Evolutionary conservation across 257 asterid genomes (phyloP), one percentile per base, ranked within the genome.

Genomic region (Verbena officinalis): DNA sequence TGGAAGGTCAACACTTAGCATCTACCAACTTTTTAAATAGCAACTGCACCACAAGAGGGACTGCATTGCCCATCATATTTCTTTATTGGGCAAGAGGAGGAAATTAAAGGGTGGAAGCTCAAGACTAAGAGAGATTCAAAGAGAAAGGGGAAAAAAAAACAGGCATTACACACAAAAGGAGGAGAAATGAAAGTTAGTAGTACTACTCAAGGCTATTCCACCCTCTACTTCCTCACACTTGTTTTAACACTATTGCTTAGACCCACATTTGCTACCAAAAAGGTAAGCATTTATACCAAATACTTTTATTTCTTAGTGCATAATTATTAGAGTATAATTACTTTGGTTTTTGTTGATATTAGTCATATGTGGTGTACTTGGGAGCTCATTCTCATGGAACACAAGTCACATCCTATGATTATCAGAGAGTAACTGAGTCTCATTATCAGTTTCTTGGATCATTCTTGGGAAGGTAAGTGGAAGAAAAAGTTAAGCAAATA

Each of bases 301-400:
- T 64, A 58, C 63, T 67, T 73, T 44, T 42, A 15, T 38, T 27
- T 27, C 5, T 23, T 63, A 21, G 55, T 62, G 63, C 4, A 13
- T 45, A 42, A 50, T 55, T 16, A 56, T 70, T 22, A 9, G 48
- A 9, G 31, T 20, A 12, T 38, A 54, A 12, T 45, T n/a, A 22
- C 4, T 31, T 34, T 69, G 43, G 64, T 75, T 4, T 63, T 34
- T 68, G 23, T 53, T 27, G 33, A 27, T 27, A 27, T 27, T 73
- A 91, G 98, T 80, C 95, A 40, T 93, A 76, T 75, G 94, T 93
- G 72, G 97, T 87, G 63, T 93, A 93, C 75, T 70, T 90, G 85
- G 98, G 98, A 76, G 88, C 83, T 68, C 97, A 93, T 70, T 80
- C 91, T 51, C 96, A 87, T 71, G 91, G 91, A 69, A 34, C 66